Conservation (phyloP, 768 basidiomycete species). For the Kwoniella newhampshirensis region DNA sequence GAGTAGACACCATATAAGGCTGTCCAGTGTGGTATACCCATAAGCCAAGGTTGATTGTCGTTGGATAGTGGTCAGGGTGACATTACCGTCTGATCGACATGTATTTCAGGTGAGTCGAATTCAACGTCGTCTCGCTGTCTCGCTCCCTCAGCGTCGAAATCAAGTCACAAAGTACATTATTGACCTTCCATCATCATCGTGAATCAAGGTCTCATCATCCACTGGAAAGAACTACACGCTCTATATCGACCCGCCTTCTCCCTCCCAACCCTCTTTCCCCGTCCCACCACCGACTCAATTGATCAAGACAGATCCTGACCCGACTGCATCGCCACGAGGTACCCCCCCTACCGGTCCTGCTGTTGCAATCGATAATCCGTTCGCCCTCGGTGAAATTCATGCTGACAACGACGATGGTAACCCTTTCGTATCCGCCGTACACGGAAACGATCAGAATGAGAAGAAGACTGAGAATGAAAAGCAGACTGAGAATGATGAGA, state of each 20-base stretch:
- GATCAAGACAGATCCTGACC: not conserved
- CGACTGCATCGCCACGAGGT: not conserved
- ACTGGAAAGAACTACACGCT: slow-evolving; percentile 41
- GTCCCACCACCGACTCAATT: not conserved
- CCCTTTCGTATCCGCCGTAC: no score
- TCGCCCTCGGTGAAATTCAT: not conserved
- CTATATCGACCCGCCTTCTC: slow-evolving; percentile 18
- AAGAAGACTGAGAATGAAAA: not conserved
- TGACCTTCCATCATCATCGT: no score
- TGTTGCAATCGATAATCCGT: not conserved
- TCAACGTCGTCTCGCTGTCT: not conserved
- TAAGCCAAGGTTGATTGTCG: not conserved
- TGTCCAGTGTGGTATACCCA: not conserved
- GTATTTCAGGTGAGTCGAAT: slow-evolving; percentile 32
- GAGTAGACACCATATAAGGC: not conserved
- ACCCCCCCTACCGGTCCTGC: not conserved
- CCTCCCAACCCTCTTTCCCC: not conserved
- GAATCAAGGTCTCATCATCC: slow-evolving; percentile 41
- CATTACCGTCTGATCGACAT: slow-evolving; percentile 25
- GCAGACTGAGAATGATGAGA: not conserved
- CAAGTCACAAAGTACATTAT: no score
- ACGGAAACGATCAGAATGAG: no score
- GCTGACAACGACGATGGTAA: not conserved
- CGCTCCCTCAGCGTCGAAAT: not conserved
- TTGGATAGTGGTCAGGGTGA: slow-evolving; percentile 29